Conservation (phyloP, 139 green algal genomes). For the Closterium sp. region DNA sequence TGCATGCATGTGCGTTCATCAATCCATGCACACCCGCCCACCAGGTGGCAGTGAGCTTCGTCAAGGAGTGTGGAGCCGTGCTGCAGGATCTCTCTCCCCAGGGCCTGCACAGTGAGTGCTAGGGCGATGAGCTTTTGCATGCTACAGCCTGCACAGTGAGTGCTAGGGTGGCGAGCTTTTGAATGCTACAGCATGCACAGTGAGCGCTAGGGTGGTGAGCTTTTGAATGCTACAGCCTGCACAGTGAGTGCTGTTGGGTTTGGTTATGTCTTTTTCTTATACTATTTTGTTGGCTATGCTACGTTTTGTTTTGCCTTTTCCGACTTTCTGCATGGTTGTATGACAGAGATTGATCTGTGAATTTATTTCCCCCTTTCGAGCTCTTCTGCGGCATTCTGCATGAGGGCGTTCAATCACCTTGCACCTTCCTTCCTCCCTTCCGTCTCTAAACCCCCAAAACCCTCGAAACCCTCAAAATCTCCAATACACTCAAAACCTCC, state of each 20-base stretch:
- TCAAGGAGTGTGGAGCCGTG: constrained; percentile 47
- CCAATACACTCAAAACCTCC: neutral
- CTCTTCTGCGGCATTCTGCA: neutral
- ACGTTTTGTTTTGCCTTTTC: no score
- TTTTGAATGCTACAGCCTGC: constrained; percentile 61
- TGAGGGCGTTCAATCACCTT: neutral
- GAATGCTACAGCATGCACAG: no score
- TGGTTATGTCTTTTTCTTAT: neutral
- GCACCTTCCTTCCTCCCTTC: neutral
- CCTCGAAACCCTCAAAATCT: no score
- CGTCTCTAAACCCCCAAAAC: neutral
- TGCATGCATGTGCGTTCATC: no score
- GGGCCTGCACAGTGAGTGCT: neutral
- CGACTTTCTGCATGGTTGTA: no score
- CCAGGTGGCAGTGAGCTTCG: constrained; percentile 56
- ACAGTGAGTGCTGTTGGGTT: neutral
- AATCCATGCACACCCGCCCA: neutral
- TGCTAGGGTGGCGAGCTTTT: no score
- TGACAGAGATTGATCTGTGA: no score
- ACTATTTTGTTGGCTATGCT: neutral
- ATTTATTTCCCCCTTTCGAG: neutral
- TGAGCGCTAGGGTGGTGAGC: constrained; percentile 58
- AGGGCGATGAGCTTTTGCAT: neutral
- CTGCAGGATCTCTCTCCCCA: neutral
- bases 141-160: no score